Evolutionary conservation across 2,329 filamentous ascomycete genomes (phyloP), one percentile per base, ranked within the genome.

Genomic region (Pyrenochaeta sp.): DNA sequence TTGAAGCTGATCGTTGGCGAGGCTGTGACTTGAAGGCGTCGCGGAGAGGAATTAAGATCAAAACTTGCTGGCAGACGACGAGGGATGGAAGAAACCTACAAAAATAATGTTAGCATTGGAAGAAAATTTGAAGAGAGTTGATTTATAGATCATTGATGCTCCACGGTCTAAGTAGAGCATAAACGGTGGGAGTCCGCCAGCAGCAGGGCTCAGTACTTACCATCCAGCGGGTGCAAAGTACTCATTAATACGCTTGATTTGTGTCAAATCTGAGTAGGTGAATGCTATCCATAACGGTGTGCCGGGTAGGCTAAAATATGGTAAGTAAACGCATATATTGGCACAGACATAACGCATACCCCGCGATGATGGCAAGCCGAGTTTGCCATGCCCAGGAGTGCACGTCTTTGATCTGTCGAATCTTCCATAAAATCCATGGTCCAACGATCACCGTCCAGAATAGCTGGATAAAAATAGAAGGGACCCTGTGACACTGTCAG

Each of bases 321-420:
- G 27, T 35, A 9, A 14, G n/a, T 20, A 17, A 7, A 23, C 10
- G 21, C 32, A 7, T 37, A 20, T 11, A 18, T 33, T 27, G 11
- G 7, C 2, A 7, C 17, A 14, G 4, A 6, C 21, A n/a, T 21
- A 4, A n/a, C 14, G 60, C 64, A 18, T 65, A 74, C 73, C 73
- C 72, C 32, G 73, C 72, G 49, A 75, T 58, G 27, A 75, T 72
- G 3, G 73, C 72, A 7, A 75, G 64, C 46, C 72, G 68, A 10
- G 72, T 75, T 45, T 75, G 73, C 72, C 71, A 75, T n/a, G 71
- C 73, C 73, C 73, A 75, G 10, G 65, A 74, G 36, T 75, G 73
- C 7, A 75, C 70, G 32, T 75, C 73, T 31, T 73, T 64, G 39
- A 75, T 68, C 42, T 63, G 64, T 14, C 73, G 68, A 39, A 75